These are phyloP conservation scores for Amoebophrya sp. DNA, from an alignment of 169 alveolate species.

Conservation along the genomic window DNA sequence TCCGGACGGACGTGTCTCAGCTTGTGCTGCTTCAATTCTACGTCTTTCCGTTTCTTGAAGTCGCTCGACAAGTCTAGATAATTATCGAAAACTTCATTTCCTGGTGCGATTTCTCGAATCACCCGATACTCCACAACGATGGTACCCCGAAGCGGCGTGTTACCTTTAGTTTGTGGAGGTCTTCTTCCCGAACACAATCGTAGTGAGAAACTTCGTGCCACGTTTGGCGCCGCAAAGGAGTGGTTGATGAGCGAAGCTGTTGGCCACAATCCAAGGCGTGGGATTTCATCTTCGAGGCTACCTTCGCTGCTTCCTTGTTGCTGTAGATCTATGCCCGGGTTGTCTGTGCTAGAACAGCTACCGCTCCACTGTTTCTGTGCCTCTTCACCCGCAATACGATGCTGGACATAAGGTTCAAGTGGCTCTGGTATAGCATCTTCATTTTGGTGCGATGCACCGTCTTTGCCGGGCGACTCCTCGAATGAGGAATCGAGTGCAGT, in stretches of 20 bases:
- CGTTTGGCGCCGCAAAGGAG: not conserved
- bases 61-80: not conserved
- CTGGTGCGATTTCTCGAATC: not conserved
- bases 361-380: not conserved
- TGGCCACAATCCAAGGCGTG: not conserved
- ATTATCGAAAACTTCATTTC: not conserved
- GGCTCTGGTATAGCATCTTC: too few species aligned
- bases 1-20: not conserved
- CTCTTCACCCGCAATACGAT: not conserved
- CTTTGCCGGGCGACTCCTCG: too few species aligned
- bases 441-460: too few species aligned
- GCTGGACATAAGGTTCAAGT: not conserved
- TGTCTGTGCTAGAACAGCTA: not conserved
- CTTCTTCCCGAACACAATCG: too few species aligned
- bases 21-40: not conserved
- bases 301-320: not conserved
- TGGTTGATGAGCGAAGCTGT: not conserved
- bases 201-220: not conserved
- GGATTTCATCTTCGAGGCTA: not conserved
- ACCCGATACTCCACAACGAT: not conserved
- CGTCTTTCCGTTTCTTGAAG: not conserved
- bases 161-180: not conserved
- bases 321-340: not conserved
- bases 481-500: too few species aligned
- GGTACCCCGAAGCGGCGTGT: not conserved